phyloP scores from a whole-genome alignment of 176 grass and related monocot genomes.

The Hordeum marinum region DNA sequence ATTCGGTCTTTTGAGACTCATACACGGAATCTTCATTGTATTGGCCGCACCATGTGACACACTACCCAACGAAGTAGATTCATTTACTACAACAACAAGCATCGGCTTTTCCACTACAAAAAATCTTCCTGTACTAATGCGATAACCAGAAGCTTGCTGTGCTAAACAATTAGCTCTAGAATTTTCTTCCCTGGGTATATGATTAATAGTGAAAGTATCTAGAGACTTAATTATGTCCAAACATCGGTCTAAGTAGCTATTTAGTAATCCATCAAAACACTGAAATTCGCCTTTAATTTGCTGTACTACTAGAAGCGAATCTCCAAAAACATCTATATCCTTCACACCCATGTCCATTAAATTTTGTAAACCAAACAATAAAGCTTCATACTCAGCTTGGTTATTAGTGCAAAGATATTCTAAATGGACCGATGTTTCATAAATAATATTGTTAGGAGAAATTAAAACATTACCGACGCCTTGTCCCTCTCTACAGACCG shows the following conservation, averaged over 20 bases:
- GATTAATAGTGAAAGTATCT: neutral
- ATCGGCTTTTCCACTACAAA: neutral
- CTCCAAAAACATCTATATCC: neutral
- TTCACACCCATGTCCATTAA: neutral
- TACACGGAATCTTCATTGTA: neutral
- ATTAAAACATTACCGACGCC: neutral
- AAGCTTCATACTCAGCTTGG: neutral
- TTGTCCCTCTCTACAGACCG: neutral
- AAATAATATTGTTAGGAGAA: neutral
- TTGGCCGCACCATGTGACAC: no score
- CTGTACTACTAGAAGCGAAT: neutral
- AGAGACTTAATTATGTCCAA: neutral
- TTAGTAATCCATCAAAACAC: neutral
- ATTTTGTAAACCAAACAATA: neutral
- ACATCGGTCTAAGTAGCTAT: neutral
- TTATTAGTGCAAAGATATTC: neutral
- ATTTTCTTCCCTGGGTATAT: neutral
- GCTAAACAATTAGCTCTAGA: neutral
- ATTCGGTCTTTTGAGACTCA: neutral
- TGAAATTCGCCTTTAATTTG: neutral
- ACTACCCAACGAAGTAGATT: no score
- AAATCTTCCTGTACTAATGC: neutral
- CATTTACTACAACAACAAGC: neutral
- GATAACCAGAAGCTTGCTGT: neutral
- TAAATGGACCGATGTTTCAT: neutral